Evolutionary conservation across 805 yeast genomes (phyloP).

Genomic region (Saturnispora gosingensis): DNA sequence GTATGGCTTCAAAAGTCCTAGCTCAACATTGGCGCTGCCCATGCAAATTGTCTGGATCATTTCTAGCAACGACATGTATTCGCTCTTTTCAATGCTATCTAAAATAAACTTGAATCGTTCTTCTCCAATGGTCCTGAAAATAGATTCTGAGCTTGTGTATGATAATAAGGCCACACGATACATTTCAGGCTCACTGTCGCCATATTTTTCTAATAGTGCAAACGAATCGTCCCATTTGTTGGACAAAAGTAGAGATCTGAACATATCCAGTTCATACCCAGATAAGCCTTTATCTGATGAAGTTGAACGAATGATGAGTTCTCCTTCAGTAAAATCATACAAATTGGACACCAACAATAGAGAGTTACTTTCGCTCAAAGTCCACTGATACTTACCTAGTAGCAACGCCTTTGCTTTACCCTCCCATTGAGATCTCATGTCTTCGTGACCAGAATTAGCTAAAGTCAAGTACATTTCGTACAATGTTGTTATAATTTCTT

Average conservation of each 20-base stretch:
- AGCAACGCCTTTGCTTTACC: slow-evolving; percentile 51
- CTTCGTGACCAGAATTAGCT: slow-evolving; percentile 17
- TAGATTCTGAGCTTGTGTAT: slow-evolving; percentile 45
- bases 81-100: slow-evolving; percentile 39
- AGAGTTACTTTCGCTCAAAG: slow-evolving; percentile 45
- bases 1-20: slow-evolving; percentile 61
- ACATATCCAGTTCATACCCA: slow-evolving; percentile 47
- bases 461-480: slow-evolving; percentile 72
- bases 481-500: slow-evolving; percentile 66
- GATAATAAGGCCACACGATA: slow-evolving; percentile 57
- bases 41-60: slow-evolving; percentile 30
- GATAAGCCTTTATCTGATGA: not conserved
- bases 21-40: slow-evolving; percentile 38
- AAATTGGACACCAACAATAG: slow-evolving; percentile 50
- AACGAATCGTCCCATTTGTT: slow-evolving; percentile 51
- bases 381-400: slow-evolving; percentile 30
- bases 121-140: slow-evolving; percentile 44
- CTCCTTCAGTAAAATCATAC: slow-evolving; percentile 45
- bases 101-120: slow-evolving; percentile 42
- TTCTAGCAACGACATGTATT: slow-evolving; percentile 65
- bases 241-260: slow-evolving; percentile 53
- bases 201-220: slow-evolving; percentile 48
- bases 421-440: slow-evolving; percentile 46
- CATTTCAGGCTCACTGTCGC: slow-evolving; percentile 53
- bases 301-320: slow-evolving; percentile 27